phyloP scores from a whole-genome alignment of 352 stramenopile species.

The Pythium plurisporium region DNA sequence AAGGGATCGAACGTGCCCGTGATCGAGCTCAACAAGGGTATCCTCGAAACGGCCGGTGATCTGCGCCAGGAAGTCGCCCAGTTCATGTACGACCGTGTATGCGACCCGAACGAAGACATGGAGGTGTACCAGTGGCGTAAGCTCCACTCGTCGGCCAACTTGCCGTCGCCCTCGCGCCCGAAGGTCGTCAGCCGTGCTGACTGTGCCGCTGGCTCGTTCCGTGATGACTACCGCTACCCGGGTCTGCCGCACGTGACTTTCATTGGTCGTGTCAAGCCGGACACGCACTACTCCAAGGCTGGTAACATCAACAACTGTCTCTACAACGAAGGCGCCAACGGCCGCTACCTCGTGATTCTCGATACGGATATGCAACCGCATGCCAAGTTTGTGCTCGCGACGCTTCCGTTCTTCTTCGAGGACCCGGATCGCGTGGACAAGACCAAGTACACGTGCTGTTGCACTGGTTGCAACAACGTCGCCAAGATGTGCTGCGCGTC shows the following conservation, averaged over 20 bases:
- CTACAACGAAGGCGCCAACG: constrained; percentile 87
- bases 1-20: constrained; percentile 89
- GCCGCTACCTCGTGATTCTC: constrained; percentile 88
- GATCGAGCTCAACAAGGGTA: constrained; percentile 86
- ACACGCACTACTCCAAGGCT: constrained; percentile 88
- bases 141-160: constrained; percentile 80
- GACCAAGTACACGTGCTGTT: constrained; percentile 44
- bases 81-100: constrained; percentile 84
- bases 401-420: constrained; percentile 88
- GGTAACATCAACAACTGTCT: constrained; percentile 91
- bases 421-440: constrained; percentile 74
- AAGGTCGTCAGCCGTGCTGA: constrained; percentile 81
- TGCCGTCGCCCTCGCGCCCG: constrained; percentile 68
- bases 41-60: constrained; percentile 83
- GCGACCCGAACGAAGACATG: constrained; percentile 71
- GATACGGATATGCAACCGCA: constrained; percentile 93
- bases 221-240: constrained; percentile 86
- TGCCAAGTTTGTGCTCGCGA: constrained; percentile 80
- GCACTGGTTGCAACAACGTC: constrained; percentile 37
- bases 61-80: constrained; percentile 74
- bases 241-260: constrained; percentile 84
- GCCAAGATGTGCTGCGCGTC: constrained; percentile 43
- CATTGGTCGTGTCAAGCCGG: constrained; percentile 84
- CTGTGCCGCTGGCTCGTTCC: constrained; percentile 81
- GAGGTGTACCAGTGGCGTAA: constrained; percentile 79